Conservation (phyloP, 805 yeast genomes). For the Naumovozyma dairenensis region DNA sequence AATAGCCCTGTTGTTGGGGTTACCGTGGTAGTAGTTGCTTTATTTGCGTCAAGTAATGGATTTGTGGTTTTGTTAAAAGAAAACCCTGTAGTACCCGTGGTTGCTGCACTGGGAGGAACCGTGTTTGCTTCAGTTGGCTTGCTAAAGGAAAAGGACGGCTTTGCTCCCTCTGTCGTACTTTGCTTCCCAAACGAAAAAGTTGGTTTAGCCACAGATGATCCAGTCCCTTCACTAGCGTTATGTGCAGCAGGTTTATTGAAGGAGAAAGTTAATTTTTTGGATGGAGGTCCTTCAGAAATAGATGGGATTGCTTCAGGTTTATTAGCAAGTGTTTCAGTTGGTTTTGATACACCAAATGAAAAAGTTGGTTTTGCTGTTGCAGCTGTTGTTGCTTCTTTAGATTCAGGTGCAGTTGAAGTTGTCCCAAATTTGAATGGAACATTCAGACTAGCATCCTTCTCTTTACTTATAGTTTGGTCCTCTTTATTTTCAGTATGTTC, state of each 20-base stretch:
- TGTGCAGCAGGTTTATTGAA: background rate
- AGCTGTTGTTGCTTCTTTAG: background rate
- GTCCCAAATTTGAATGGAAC: background rate
- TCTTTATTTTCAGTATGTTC: no score
- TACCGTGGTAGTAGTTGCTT: background rate
- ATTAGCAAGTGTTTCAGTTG: background rate
- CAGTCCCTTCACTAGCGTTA: no score
- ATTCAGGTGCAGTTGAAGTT: background rate
- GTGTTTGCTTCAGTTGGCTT: background rate
- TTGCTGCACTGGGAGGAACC: no score
- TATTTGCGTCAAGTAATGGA: slow-evolving; percentile 4
- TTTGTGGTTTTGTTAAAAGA: no score
- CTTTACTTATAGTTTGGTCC: background rate
- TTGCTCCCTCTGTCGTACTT: slow-evolving; percentile 1
- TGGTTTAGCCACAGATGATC: background rate
- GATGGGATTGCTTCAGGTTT: background rate
- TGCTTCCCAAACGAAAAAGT: slow-evolving; percentile 1
- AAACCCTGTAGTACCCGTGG: no score
- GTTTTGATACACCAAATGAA: slow-evolving; percentile 6
- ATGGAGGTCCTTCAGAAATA: slow-evolving; percentile 1
- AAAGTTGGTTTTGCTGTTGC: slow-evolving; percentile 4
- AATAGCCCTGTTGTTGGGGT: background rate
- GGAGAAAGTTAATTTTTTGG: background rate
- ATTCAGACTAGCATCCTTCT: background rate
- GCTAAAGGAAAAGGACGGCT: slow-evolving; percentile 9